phyloP scores from a whole-genome alignment of 306 rosid genomes.

The Cicer cuneatum region DNA sequence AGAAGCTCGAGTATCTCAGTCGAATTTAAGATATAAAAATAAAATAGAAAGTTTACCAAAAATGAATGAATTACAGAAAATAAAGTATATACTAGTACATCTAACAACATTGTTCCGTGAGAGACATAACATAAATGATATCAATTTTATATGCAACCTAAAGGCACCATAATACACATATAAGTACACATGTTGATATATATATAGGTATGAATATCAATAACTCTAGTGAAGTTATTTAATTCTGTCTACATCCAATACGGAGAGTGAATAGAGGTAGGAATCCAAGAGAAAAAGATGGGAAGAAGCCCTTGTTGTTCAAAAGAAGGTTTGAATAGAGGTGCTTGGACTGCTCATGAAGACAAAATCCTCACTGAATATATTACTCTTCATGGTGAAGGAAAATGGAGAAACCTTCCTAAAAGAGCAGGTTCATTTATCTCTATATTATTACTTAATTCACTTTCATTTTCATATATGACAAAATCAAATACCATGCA shows the following conservation, averaged over 20 bases:
- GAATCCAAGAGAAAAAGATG: constrained; percentile 38
- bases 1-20: too few species aligned
- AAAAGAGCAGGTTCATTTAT: constrained; percentile 51
- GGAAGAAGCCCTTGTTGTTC: constrained; percentile 67
- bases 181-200: not conserved
- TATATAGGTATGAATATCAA: not conserved
- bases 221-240: not conserved
- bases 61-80: too few species aligned
- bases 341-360: constrained; percentile 63
- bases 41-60: too few species aligned
- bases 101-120: not conserved
- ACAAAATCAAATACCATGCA: not conserved
- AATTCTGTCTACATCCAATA: constrained; percentile 1
- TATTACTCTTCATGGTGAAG: constrained; percentile 57
- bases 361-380: constrained; percentile 55
- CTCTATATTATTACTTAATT: not conserved
- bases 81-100: too few species aligned
- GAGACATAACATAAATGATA: constrained; percentile 10
- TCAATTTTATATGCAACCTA: not conserved
- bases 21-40: too few species aligned
- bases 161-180: not conserved
- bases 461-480: not conserved
- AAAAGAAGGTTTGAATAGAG: constrained; percentile 63
- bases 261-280: constrained; percentile 8
- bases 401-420: constrained; percentile 66